Evolutionary conservation across 148 eudicot genomes (phyloP), one percentile per base, ranked within the genome.

Genomic region (Camellia sinensis): DNA sequence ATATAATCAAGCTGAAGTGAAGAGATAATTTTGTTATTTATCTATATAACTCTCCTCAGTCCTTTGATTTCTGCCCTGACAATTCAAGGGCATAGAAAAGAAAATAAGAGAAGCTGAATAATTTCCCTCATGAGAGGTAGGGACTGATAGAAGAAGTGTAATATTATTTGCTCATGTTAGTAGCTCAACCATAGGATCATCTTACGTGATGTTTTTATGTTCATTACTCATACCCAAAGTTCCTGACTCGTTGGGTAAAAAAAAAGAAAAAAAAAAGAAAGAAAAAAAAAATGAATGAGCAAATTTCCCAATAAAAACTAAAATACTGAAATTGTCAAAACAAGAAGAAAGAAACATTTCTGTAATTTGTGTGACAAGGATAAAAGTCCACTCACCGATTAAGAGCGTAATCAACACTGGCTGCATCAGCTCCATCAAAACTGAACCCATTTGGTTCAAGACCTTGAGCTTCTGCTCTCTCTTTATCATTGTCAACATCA

Each of bases 401-500:
- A 69, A 96, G 91, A 85, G 99, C 99, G 79, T 93, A 96, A 86
- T 96, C 98, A 44, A 96, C 90, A 57, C 99, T 97, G 69, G 89
- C 89, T 67, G 91, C 82, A 85, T 96, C 99, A 68, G 98, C 98
- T 64, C 94, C 98, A 74, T 96, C 99, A 83, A 96, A 96, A 86
- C 83, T 96, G 86, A 96, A 96, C 48, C 99, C 99, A 82, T 96
- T 96, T 18, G 99, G 92, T 82, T 93, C 95, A 79, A 93, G 89
- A 48, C 97, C 99, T 71, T 85, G 90, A 62, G 92, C 88, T 80
- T 84, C 86, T 73, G 99, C 97, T 93, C 99, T 89, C 82, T 93
- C 99, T 83, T 92, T 85, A 80, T 96, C 99, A 66, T 96, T 90
- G 65, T 93, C 98, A 75, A 96, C 98, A 75, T 93, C 99, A 85